Evolutionary conservation across 305 asterid species (phyloP).

Genomic region (Plantago lanceolata): DNA sequence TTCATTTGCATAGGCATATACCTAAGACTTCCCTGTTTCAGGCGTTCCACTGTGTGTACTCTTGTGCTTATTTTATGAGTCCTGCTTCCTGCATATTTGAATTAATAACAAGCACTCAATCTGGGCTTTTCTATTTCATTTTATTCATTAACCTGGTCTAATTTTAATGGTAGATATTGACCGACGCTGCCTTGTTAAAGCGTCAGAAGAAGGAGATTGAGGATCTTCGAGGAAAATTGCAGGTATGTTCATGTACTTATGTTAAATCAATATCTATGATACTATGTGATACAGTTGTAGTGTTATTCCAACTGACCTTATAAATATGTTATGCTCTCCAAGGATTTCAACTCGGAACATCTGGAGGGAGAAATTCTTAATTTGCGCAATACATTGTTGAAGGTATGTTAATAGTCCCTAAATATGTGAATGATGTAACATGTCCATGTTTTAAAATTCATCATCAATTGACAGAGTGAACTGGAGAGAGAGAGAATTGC

Average conservation of each 20-base stretch:
- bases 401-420: slow-evolving; percentile 45
- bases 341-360: slow-evolving; percentile 89
- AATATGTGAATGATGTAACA: slow-evolving; percentile 20
- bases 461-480: slow-evolving; percentile 55
- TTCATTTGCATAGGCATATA: slow-evolving; percentile 20
- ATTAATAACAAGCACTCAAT: background rate
- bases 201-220: slow-evolving; percentile 97
- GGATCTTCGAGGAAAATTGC: slow-evolving; percentile 84
- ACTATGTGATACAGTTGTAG: slow-evolving; percentile 3
- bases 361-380: slow-evolving; percentile 75
- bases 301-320: slow-evolving; percentile 29
- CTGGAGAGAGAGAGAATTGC: slow-evolving; percentile 94
- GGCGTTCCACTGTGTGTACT: slow-evolving; percentile 6
- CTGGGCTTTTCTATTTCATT: slow-evolving; percentile 2
- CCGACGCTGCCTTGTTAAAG: slow-evolving; percentile 94
- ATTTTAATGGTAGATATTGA: slow-evolving; percentile 57
- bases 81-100: slow-evolving; percentile 13
- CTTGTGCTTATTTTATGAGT: slow-evolving; percentile 10
- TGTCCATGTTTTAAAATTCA: slow-evolving; percentile 19
- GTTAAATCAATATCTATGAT: slow-evolving; percentile 16
- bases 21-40: slow-evolving; percentile 14
- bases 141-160: slow-evolving; percentile 22
- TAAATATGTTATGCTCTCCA: slow-evolving; percentile 19
- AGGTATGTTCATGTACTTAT: slow-evolving; percentile 38
- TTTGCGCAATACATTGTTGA: slow-evolving; percentile 82